These are phyloP conservation scores for Arthroderma sp. DNA, from an alignment of 2,329 filamentous ascomycete genomes.

Conservation along the genomic window DNA sequence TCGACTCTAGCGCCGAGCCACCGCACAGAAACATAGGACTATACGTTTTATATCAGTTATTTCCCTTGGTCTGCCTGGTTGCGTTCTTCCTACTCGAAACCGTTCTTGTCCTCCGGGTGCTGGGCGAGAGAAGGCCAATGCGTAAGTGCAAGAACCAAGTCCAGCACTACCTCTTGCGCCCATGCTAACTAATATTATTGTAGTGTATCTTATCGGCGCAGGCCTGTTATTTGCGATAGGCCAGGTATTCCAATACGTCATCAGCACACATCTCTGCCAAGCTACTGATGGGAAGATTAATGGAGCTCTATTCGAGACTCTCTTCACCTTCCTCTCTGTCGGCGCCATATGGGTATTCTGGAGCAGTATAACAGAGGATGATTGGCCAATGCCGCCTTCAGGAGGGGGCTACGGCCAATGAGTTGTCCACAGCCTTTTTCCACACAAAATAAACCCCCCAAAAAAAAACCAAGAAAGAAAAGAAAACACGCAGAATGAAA, in stretches of 20 bases:
- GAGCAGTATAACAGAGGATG: slow-evolving; percentile 98
- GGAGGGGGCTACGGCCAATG: slow-evolving; percentile 20
- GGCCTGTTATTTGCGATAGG: slow-evolving; percentile 76
- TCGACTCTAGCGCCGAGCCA: slow-evolving; percentile 45
- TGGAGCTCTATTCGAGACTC: slow-evolving; percentile 78
- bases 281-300: slow-evolving; percentile 78
- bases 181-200: slow-evolving; percentile 2
- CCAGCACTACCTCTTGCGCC: background rate
- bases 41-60: slow-evolving; percentile 86
- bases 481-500: no score
- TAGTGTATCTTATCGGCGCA: slow-evolving; percentile 61
- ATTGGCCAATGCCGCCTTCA: slow-evolving; percentile 59
- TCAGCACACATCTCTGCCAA: slow-evolving; percentile 81
- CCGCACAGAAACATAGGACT: slow-evolving; percentile 65
- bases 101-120: slow-evolving; percentile 68
- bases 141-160: slow-evolving; percentile 32
- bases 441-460: background rate
- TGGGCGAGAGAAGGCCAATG: slow-evolving; percentile 88
- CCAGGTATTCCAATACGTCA: slow-evolving; percentile 90
- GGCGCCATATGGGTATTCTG: slow-evolving; percentile 86
- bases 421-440: background rate
- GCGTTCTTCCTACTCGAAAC: slow-evolving; percentile 74
- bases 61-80: slow-evolving; percentile 78
- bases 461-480: background rate
- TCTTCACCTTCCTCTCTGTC: slow-evolving; percentile 80